These are phyloP conservation scores for Keqinozyma sinolaborantium DNA, from an alignment of 1,139 yeast species.

Conservation along the genomic window DNA sequence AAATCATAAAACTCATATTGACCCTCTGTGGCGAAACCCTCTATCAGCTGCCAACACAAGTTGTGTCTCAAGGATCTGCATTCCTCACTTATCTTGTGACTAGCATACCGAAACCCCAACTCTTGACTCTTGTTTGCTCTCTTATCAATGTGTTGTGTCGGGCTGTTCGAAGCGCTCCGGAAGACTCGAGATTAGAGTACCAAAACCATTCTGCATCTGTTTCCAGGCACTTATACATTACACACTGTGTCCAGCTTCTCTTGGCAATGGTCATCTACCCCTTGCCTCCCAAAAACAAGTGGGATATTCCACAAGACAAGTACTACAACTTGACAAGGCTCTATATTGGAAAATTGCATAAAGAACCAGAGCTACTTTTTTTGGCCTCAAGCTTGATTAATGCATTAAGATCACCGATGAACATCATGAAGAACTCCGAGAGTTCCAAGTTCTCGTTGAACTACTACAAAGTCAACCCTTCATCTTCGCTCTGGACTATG, in stretches of 20 bases:
- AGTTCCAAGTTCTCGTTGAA: slow-evolving; percentile 5
- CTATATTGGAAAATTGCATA: slow-evolving; percentile 50
- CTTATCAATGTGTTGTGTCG: slow-evolving; percentile 59
- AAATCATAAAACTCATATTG: slow-evolving; percentile 58
- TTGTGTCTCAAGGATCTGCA: slow-evolving; percentile 51
- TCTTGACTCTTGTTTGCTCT: slow-evolving; percentile 61
- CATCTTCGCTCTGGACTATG: slow-evolving; percentile 47
- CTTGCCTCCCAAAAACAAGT: slow-evolving; percentile 52
- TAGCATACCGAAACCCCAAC: slow-evolving; percentile 43
- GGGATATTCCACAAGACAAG: slow-evolving; percentile 30
- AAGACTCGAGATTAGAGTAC: slow-evolving; percentile 33
- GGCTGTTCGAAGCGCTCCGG: slow-evolving; percentile 21
- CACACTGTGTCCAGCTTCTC: slow-evolving; percentile 60
- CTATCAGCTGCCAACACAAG: slow-evolving; percentile 44
- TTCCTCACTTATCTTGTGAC: slow-evolving; percentile 60
- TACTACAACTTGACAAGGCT: slow-evolving; percentile 49
- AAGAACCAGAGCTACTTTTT: slow-evolving; percentile 50
- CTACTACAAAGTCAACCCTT: slow-evolving; percentile 7
- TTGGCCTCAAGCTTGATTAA: slow-evolving; percentile 44
- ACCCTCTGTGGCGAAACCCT: slow-evolving; percentile 63
- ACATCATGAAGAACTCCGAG: slow-evolving; percentile 2
- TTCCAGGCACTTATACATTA: slow-evolving; percentile 46
- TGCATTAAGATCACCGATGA: slow-evolving; percentile 44
- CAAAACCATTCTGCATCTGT: slow-evolving; percentile 35
- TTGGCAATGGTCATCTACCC: slow-evolving; percentile 64